Conservation (phyloP, 495 filamentous ascomycete species). For the Viridothelium virens region DNA sequence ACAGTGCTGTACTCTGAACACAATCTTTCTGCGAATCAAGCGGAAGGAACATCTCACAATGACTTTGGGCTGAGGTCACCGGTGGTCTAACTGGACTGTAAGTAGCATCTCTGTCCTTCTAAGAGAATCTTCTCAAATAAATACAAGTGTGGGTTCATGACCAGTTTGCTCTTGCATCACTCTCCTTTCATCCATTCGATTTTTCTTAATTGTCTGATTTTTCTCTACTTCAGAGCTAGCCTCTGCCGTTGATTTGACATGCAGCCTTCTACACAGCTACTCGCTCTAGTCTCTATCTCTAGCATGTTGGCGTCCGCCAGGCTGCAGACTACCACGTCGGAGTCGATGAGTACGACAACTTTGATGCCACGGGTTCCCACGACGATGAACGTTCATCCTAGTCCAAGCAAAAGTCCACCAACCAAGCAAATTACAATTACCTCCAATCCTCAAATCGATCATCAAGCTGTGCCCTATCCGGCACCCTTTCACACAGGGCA, state of each 20-base stretch:
- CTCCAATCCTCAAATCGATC: not conserved
- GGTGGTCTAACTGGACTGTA: not conserved
- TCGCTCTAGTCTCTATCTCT: not conserved
- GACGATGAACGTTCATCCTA: not conserved
- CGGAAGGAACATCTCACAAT: not conserved
- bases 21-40: not conserved
- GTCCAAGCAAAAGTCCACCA: not conserved
- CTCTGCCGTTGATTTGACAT: not conserved
- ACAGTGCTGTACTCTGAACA: not conserved
- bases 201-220: not conserved
- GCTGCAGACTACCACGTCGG: too few relatives aligned
- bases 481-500: not conserved
- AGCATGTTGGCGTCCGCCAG: not conserved
- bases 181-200: not conserved
- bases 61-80: too few relatives aligned
- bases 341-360: too few relatives aligned
- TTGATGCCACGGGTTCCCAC: not conserved
- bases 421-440: not conserved
- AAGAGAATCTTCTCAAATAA: not conserved
- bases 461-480: not conserved
- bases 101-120: not conserved
- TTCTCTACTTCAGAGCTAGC: not conserved
- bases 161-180: not conserved
- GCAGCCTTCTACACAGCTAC: not conserved
- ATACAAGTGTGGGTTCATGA: not conserved